Percentiles rank a stretch among this genome's conserved stretches.
Conservation (phyloP, 2,329 filamentous ascomycete genomes). For the Plectosphaerella cucumerina region DNA sequence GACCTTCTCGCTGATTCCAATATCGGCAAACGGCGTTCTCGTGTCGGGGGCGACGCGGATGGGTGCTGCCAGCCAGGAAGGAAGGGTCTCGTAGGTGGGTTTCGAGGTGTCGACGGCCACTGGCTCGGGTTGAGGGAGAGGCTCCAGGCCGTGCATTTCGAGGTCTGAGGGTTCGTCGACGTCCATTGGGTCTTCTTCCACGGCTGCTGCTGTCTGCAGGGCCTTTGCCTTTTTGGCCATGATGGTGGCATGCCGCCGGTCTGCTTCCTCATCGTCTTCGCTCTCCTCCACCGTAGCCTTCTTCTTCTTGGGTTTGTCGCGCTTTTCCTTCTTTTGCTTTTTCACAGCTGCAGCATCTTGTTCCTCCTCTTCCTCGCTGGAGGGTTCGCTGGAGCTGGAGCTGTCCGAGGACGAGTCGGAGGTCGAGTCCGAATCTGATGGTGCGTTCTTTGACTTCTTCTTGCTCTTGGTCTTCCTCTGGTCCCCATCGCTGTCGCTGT, state of each 20-base stretch:
- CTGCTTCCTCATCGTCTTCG: slow-evolving; percentile 20
- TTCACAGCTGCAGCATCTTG: slow-evolving; percentile 9
- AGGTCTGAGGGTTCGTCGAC: slow-evolving; percentile 23
- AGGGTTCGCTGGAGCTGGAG: slow-evolving; percentile 14
- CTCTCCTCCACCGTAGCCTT: slow-evolving; percentile 17
- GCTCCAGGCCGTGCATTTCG: slow-evolving; percentile 68
- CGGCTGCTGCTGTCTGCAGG: slow-evolving; percentile 41
- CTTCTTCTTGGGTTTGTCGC: slow-evolving; percentile 18
- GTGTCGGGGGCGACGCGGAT: slow-evolving; percentile 61
- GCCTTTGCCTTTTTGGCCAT: slow-evolving; percentile 54
- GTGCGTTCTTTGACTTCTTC: slow-evolving; percentile 4
- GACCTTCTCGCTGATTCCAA: slow-evolving; percentile 60
- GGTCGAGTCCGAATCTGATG: too few species aligned
- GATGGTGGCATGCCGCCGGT: slow-evolving; percentile 42
- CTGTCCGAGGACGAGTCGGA: too few species aligned
- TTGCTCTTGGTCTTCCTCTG: slow-evolving; percentile 14
- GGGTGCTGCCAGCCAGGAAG: slow-evolving; percentile 75
- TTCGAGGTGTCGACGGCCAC: slow-evolving; percentile 51
- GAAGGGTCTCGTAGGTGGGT: slow-evolving; percentile 73
- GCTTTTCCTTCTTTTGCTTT: slow-evolving; percentile 12
- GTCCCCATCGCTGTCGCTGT: background rate
- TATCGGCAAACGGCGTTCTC: slow-evolving; percentile 54
- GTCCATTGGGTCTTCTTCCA: slow-evolving; percentile 27
- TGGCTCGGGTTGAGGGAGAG: slow-evolving; percentile 73
- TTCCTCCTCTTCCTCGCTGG: slow-evolving; percentile 12